phyloP scores from a whole-genome alignment of 2,329 filamentous ascomycete genomes.

The Pestalotiopsis sp. region DNA sequence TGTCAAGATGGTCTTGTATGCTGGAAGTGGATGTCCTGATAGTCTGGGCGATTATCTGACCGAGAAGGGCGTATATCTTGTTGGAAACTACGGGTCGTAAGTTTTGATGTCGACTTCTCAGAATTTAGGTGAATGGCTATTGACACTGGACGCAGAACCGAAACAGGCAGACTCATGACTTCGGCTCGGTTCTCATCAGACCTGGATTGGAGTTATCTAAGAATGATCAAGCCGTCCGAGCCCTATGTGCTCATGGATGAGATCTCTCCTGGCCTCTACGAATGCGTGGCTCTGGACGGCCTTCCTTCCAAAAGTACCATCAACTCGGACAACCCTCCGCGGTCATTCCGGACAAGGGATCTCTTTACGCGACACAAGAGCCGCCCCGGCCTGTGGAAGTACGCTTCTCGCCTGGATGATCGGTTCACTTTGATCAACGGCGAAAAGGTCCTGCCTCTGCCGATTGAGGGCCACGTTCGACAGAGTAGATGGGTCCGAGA shows the following conservation, averaged over 20 bases:
- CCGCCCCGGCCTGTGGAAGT: conserved; percentile 46
- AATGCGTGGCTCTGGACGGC: conserved; percentile 33
- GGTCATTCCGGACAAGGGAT: conserved; percentile 47
- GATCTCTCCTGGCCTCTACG: conserved; percentile 35
- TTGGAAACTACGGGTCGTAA: conserved; percentile 52
- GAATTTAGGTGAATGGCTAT: too few species aligned
- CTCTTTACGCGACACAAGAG: conserved; percentile 45
- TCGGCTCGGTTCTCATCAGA: conserved; percentile 53
- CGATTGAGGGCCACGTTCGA: conserved; percentile 55
- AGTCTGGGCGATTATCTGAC: conserved; percentile 53
- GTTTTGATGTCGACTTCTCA: conserved; percentile 20
- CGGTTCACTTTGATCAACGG: conserved; percentile 48
- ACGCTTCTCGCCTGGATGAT: conserved; percentile 47
- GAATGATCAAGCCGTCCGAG: conserved; percentile 40
- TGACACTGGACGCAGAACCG: conserved; percentile 42
- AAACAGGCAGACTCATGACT: conserved; percentile 60
- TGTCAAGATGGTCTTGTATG: conserved; percentile 50
- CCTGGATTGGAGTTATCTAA: conserved; percentile 58
- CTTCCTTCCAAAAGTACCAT: conserved; percentile 33
- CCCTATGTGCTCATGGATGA: conserved; percentile 41
- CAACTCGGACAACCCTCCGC: conserved; percentile 45
- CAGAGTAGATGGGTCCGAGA: conserved; percentile 56
- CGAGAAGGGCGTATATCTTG: conserved; percentile 49
- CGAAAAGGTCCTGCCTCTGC: conserved; percentile 49
- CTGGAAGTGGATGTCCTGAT: conserved; percentile 56